Evolutionary conservation across 768 basidiomycete genomes (phyloP), one percentile per base, ranked within the genome.

Genomic region (Polyporus arcularius): DNA sequence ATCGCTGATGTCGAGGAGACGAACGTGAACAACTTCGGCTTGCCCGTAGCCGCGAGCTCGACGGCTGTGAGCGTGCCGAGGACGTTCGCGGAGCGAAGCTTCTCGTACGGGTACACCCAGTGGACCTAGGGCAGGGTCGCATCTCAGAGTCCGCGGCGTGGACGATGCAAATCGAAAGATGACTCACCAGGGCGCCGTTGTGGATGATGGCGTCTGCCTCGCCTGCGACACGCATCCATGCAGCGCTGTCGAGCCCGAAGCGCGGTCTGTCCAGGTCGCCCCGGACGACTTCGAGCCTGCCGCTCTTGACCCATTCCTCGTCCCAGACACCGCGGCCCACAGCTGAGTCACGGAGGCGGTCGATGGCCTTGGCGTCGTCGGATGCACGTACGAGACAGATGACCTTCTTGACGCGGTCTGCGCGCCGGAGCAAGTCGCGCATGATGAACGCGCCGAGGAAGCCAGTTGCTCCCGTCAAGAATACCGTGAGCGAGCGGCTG

Each of bases 81-180:
- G n/a, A 98, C 97, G 73, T 99, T 99, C 14, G 96, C 85, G 0
- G 88, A 81, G 7, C 96, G 90, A 11, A 99, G 81, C 72, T 88
- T 94, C 71, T 96, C 89, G 75, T 99, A 99, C 0, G 95, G 94
- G 73, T 97, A 99, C 3, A 99, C 93, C 97, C 97, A 99, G 70
- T 99, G 97, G 14, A 98, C 94, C 93, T 94, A 69, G 28, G 16
- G 16, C 6, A 54, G 32, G 28, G 38, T 18, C 10, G 7, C 16
- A 38, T 38, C n/a, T 21, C 3, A 46, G 30, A 53, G 38, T 11
- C 7, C 39, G 4, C 10, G 21, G 40, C 39, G 32, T 38, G n/a
- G 21, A 26, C 21, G 21, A 26, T 26, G 21, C 21, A 26, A 26
- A 26, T 26, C 21, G 21, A 26, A 26, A 26, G 21, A 26, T 5